Percentiles rank a stretch among this genome's conserved stretches.
Evolutionary conservation across 75 land plant species (phyloP).

Genomic region (Pseudotsuga menziesii): DNA sequence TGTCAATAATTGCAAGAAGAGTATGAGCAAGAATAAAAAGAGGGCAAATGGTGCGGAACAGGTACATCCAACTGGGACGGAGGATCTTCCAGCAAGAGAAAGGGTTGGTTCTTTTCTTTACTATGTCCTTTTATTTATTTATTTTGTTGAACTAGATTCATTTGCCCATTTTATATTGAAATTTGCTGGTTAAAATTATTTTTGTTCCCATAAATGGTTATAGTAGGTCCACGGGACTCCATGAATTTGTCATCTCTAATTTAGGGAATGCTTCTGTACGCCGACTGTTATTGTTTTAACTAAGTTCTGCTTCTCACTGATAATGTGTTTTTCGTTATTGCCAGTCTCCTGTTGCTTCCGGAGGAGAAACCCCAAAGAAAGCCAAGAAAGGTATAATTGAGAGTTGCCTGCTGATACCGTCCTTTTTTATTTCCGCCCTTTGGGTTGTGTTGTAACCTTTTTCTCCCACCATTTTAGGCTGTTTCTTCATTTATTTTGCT

Average conservation of each 20-base stretch:
- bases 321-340: neutral
- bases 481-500: neutral
- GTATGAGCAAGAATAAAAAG: constrained; percentile 15
- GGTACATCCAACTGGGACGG: neutral
- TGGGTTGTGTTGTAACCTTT: neutral
- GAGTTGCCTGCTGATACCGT: neutral
- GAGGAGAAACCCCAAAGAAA: constrained; percentile 4
- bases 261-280: too few species aligned
- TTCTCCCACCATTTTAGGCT: too few species aligned
- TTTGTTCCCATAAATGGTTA: too few species aligned
- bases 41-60: neutral
- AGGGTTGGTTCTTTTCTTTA: neutral
- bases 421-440: neutral
- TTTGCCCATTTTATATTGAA: neutral
- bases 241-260: too few species aligned
- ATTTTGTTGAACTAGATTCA: neutral
- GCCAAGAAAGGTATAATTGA: constrained; percentile 3
- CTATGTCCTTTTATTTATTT: neutral
- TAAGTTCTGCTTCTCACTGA: neutral
- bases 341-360: constrained; percentile 1
- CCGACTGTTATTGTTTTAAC: too few species aligned
- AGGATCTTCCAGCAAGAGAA: neutral
- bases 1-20: constrained; percentile 18
- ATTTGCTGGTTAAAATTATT: neutral
- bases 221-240: too few species aligned